phyloP scores from a whole-genome alignment of 1,284 basidiomycete genomes.

The Xanthoconium separans region DNA sequence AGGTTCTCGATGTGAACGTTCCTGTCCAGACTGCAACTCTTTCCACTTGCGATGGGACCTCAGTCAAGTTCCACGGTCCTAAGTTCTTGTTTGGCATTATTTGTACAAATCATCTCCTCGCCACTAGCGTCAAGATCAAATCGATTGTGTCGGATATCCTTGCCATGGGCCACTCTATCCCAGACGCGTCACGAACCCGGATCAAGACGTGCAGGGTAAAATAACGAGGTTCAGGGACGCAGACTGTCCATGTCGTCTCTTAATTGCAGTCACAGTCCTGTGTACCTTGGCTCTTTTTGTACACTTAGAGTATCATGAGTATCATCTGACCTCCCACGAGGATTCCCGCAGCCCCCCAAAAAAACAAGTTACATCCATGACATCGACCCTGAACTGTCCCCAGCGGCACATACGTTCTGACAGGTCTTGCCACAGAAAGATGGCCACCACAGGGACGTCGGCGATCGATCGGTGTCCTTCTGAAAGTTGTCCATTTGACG shows the following conservation, averaged over 20 bases:
- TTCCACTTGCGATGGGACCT: conserved; percentile 3
- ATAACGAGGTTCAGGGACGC: conserved; percentile 13
- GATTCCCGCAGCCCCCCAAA: not conserved
- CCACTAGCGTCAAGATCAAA: not conserved
- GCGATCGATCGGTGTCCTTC: conserved; percentile 10
- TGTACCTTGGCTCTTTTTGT: no score
- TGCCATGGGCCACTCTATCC: not conserved
- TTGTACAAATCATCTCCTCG: not conserved
- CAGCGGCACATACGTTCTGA: not conserved
- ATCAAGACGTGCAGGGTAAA: conserved; percentile 15
- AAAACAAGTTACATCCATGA: not conserved
- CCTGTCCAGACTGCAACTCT: conserved; percentile 6
- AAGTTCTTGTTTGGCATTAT: conserved; percentile 14
- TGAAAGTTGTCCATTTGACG: not conserved
- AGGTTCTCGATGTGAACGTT: conserved; percentile 18
- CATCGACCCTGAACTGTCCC: conserved; percentile 9
- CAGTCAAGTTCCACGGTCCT: no score
- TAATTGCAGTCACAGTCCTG: not conserved
- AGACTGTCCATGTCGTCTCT: not conserved
- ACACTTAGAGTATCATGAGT: no score
- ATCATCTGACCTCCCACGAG: conserved; percentile 19
- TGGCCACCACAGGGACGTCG: not conserved
- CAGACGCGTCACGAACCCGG: not conserved
- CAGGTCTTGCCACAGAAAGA: not conserved
- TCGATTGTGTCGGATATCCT: conserved; percentile 1